A percentile compares a stretch with the other conserved stretches of the same genome.
These are phyloP conservation scores for Beauveria asiatica DNA, from an alignment of 2,329 filamentous ascomycete species.

Conservation along the genomic window DNA sequence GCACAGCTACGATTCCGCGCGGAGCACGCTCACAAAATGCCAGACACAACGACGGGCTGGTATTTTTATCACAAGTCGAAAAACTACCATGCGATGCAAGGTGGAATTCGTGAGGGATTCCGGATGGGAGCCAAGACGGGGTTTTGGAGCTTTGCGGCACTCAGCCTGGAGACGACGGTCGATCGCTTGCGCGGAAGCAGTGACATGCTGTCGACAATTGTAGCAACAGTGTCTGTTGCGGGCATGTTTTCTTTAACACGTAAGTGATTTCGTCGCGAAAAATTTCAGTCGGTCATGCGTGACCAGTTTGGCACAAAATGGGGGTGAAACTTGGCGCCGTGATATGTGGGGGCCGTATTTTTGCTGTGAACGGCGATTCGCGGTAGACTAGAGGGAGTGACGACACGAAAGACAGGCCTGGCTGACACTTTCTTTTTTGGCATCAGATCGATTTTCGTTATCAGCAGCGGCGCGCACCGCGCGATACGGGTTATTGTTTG, in stretches of 20 bases:
- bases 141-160: slow-evolving; percentile 67
- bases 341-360: background rate
- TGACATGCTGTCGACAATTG: slow-evolving; percentile 73
- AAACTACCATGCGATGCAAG: slow-evolving; percentile 78
- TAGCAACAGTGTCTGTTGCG: slow-evolving; percentile 76
- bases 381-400: background rate
- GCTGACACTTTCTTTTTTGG: background rate
- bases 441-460: slow-evolving; percentile 66
- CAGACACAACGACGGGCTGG: slow-evolving; percentile 76
- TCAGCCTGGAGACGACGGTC: slow-evolving; percentile 76
- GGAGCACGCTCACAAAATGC: slow-evolving; percentile 91
- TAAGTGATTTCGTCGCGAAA: slow-evolving; percentile 34
- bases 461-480: slow-evolving; percentile 70
- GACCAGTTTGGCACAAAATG: background rate
- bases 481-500: slow-evolving; percentile 69
- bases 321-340: background rate
- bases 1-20: slow-evolving; percentile 81
- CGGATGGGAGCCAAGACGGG: slow-evolving; percentile 64
- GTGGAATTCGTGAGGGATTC: slow-evolving; percentile 69
- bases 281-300: background rate
- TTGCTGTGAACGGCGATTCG: background rate
- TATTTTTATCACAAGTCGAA: slow-evolving; percentile 99
- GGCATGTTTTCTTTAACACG: slow-evolving; percentile 82
- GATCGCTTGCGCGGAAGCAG: slow-evolving; percentile 61
- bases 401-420: background rate